Evolutionary conservation across 2,329 filamentous ascomycete genomes (phyloP).

Genomic region (Bisporella sp.): DNA sequence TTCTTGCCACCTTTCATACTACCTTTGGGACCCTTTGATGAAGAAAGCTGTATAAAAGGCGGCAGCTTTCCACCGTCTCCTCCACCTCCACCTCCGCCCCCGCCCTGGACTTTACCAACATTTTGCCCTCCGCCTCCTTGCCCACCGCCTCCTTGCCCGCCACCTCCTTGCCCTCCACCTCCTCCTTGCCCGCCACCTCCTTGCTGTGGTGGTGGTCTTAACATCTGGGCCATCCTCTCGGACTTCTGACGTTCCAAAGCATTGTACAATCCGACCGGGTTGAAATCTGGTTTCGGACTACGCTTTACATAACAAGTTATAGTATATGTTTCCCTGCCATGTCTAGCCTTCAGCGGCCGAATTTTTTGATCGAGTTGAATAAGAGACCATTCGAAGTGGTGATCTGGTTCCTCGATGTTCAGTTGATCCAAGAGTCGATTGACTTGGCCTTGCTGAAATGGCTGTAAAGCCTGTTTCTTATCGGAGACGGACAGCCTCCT

Average conservation of each 20-base stretch:
- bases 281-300: slow-evolving; percentile 11
- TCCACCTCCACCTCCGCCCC: too few relatives aligned
- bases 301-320: slow-evolving; percentile 24
- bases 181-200: background rate
- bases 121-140: background rate
- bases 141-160: background rate
- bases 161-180: background rate
- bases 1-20: background rate
- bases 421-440: slow-evolving; percentile 21
- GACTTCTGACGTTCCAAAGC: slow-evolving; percentile 13
- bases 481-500: slow-evolving; percentile 16
- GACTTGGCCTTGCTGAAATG: slow-evolving; percentile 22
- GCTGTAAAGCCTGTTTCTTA: slow-evolving; percentile 20
- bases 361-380: slow-evolving; percentile 19
- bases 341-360: slow-evolving; percentile 5
- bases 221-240: slow-evolving; percentile 7
- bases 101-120: background rate
- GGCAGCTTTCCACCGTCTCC: too few relatives aligned
- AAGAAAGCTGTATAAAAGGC: too few relatives aligned
- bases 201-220: slow-evolving; percentile 5
- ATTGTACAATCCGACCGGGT: slow-evolving; percentile 13
- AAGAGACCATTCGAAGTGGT: slow-evolving; percentile 23
- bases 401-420: slow-evolving; percentile 15
- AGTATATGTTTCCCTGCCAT: slow-evolving; percentile 17
- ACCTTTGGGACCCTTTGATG: too few relatives aligned